A percentile compares a stretch with the other conserved stretches of the same genome.
phyloP scores from a whole-genome alignment of 2,329 filamentous ascomycete genomes.

The Sporothrix schenckii region DNA sequence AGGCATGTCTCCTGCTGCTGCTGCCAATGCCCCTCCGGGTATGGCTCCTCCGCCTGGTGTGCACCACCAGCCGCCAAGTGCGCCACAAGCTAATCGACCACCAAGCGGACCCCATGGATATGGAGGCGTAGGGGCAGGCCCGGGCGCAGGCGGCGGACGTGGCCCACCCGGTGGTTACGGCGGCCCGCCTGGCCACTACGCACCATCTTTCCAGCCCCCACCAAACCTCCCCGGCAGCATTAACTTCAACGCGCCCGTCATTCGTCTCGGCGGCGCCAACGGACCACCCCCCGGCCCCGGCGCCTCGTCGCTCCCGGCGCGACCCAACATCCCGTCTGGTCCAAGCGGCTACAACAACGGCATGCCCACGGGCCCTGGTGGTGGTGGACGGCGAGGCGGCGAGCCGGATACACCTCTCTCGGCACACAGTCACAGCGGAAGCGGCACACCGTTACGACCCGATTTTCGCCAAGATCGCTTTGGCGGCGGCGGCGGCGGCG shows the following conservation, averaged over 20 bases:
- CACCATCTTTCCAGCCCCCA: conserved; percentile 87
- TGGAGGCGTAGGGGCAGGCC: conserved; percentile 68
- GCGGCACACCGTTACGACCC: conserved; percentile 26
- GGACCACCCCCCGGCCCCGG: conserved; percentile 31
- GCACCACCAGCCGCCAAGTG: conserved; percentile 65
- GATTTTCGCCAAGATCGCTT: conserved; percentile 34
- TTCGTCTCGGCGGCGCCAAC: conserved; percentile 80
- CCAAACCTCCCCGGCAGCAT: conserved; percentile 87
- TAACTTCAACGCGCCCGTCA: conserved; percentile 96
- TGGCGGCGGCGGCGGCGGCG: conserved; percentile 41
- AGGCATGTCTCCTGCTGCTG: conserved; percentile 69
- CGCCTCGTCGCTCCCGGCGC: conserved; percentile 34
- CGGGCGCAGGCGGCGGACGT: conserved; percentile 29
- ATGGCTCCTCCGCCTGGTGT: conserved; percentile 77
- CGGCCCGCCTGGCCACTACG: conserved; percentile 54
- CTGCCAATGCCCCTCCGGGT: conserved; percentile 58
- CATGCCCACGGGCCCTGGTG: conserved; percentile 34
- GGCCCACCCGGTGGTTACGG: not conserved
- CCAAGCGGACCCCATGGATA: conserved; percentile 44
- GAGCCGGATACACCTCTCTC: conserved; percentile 50
- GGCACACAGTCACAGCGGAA: conserved; percentile 41
- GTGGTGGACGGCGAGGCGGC: conserved; percentile 50
- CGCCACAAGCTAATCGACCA: conserved; percentile 76
- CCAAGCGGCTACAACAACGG: conserved; percentile 32
- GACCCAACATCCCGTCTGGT: conserved; percentile 54